Conservation (phyloP, 1,284 basidiomycete species). For the Ustilago esculenta region DNA sequence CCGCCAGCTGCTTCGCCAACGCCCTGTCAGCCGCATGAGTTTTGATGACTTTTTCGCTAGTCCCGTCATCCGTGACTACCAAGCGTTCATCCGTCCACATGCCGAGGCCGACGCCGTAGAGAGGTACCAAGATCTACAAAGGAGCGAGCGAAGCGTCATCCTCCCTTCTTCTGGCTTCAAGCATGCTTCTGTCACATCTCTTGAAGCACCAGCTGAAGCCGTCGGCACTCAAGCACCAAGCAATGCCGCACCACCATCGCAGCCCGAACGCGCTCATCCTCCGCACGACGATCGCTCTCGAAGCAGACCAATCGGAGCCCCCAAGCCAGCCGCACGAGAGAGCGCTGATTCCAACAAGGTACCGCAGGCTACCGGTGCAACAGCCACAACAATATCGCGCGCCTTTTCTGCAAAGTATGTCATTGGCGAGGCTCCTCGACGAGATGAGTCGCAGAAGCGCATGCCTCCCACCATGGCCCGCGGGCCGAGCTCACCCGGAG, state of each 20-base stretch:
- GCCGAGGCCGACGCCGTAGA: conserved; percentile 38
- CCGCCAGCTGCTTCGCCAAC: conserved; percentile 80
- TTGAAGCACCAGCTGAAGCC: conserved; percentile 1
- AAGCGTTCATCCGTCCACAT: conserved; percentile 41
- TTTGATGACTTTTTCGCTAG: conserved; percentile 91
- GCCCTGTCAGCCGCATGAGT: conserved; percentile 83
- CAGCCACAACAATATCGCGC: conserved; percentile 28
- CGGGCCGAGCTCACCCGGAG: conserved; percentile 28
- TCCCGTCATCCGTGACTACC: conserved; percentile 46
- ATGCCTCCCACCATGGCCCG: conserved; percentile 9
- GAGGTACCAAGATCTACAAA: conserved; percentile 37
- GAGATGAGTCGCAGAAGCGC: conserved; percentile 15
- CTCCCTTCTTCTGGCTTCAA: conserved; percentile 28
- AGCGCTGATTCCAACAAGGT: background rate
- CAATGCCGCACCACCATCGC: background rate
- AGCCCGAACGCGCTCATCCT: background rate
- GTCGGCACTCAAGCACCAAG: background rate
- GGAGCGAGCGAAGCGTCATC: conserved; percentile 39
- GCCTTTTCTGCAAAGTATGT: conserved; percentile 47
- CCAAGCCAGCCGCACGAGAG: background rate
- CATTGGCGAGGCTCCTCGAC: conserved; percentile 33
- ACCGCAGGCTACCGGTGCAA: too few species aligned
- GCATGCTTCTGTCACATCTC: conserved; percentile 11
- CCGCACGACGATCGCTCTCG: conserved; percentile 1
- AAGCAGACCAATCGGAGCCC: conserved; percentile 1